Base-by-base conservation (phyloP, 192 early-diverging fungal species). In the Powellomyces hirtus region DNA sequence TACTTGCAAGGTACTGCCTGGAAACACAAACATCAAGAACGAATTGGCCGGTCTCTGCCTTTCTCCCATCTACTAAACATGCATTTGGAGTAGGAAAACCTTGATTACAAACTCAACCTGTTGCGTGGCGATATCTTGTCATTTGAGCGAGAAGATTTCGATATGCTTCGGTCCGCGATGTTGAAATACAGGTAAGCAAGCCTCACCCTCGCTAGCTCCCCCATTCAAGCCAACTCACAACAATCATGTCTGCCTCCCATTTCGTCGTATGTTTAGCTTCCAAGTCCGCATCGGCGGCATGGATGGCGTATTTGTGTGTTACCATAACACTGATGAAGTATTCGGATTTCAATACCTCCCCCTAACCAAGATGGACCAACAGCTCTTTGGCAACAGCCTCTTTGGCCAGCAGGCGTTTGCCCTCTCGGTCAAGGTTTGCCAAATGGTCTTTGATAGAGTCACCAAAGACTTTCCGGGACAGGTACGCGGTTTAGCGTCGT, bases 281-380 rank as follows among this genome's bases (percentile, higher is more conserved):
- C 95, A 98, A 78, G 91, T 84, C 1, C 88, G 93, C 4, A 94
- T 98, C 44, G 95, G 95, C 2, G 85, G 89, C 61, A 98, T 98
- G 95, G 94, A 96, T 69, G 95, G 95, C 0, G 89, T 96, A 2
- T 89, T 98, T 69, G 92, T 98, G 1, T 84, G 87, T 1, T 96
- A 93, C 70, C 95, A 98, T 77, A 98, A 95, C 73, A 95, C 94
- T 10, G 79, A 84, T 18, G 83, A 83, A 57, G 85, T 95, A 38
- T 96, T 98, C 86, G 95, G 95, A 20, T 98, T 98, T 74, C 91
- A 98, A 78, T 98, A 96, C 64, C 83, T 98, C 10, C 78, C 88
- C 4, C 70, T 91, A 30, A 84, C 86, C 34, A 87, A 92, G 62
- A 94, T 98, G 89, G 94, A 98, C 70, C 55, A 73, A 4, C 74